Evolutionary conservation across 768 basidiomycete genomes (phyloP), one percentile per base, ranked within the genome.

Genomic region (Rickenella mellea): DNA sequence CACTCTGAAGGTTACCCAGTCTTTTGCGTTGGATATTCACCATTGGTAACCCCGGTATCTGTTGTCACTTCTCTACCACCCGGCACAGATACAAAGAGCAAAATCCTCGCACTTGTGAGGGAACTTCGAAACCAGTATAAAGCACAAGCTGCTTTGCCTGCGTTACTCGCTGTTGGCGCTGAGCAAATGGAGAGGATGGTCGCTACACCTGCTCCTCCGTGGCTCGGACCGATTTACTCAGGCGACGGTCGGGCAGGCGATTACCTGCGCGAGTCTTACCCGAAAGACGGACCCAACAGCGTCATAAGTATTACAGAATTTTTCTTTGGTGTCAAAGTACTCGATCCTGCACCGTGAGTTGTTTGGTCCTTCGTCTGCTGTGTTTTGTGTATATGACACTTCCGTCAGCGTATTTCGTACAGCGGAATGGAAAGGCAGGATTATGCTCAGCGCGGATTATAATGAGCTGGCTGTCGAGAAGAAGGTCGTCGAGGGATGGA

Each of bases 301-400:
- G 27, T 48, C 7, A 39, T 56, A 17, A 32, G 10, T 12, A 25
- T 58, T 15, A 20, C 15, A 1, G 48, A 51, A 7, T 52, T 48
- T 42, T 54, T 57, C 36, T 49, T 51, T 6, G 47, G 52, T 3
- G 2, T 58, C 30, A 58, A 58, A 35, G 43, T 47, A 32, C 39
- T 40, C 4, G 49, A 57, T 31, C 57, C 58, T 17, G 57, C 49
- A 3, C 57, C 58, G 58, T 58, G 48, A 33, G 57, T 55, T 17
- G 10, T n/a, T n/a, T n/a, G n/a, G n/a, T n/a, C n/a, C n/a, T n/a
- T n/a, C n/a, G n/a, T n/a, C n/a, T n/a, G n/a, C n/a, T n/a, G n/a
- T n/a, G n/a, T n/a, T n/a, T n/a, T n/a, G n/a, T 17, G n/a, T 11
- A 27, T n/a, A 26, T 4, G 20, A 14, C 43, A 21, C 21, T 21